Percentiles rank a stretch among this genome's conserved stretches.
Evolutionary conservation across 495 filamentous ascomycete genomes (phyloP).

Genomic region (Xylaria palmicola): DNA sequence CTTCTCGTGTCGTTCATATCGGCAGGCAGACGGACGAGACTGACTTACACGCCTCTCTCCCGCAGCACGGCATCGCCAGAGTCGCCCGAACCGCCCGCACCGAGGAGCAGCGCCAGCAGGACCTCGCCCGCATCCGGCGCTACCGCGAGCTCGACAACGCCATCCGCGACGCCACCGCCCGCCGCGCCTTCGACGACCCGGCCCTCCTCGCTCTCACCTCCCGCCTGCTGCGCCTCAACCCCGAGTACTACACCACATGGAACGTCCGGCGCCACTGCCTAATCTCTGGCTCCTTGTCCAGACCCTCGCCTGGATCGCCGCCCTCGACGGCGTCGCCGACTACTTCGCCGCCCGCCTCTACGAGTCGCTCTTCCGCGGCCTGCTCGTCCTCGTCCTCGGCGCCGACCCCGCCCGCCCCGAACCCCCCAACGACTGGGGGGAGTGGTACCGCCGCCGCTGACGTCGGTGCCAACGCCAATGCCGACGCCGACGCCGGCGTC

Average conservation of each 20-base stretch:
- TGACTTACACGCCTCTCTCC: slow-evolving; percentile 19
- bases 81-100: slow-evolving; percentile 60
- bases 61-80: slow-evolving; percentile 77
- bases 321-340: slow-evolving; percentile 57
- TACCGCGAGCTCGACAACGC: slow-evolving; percentile 71
- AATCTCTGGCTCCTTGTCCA: slow-evolving; percentile 55
- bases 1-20: background rate
- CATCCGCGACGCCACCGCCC: slow-evolving; percentile 55
- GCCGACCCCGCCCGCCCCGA: slow-evolving; percentile 46
- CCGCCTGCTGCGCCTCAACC: slow-evolving; percentile 79
- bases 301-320: slow-evolving; percentile 49
- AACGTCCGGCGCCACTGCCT: slow-evolving; percentile 79
- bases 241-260: slow-evolving; percentile 98
- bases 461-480: background rate
- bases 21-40: background rate
- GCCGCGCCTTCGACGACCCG: slow-evolving; percentile 57
- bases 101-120: slow-evolving; percentile 64
- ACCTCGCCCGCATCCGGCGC: slow-evolving; percentile 72
- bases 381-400: slow-evolving; percentile 49
- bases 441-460: slow-evolving; percentile 58
- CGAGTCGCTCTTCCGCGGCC: slow-evolving; percentile 48
- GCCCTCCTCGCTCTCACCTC: slow-evolving; percentile 74
- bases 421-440: slow-evolving; percentile 52
- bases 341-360: slow-evolving; percentile 52
- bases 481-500: slow-evolving; percentile 32